Evolutionary conservation across 768 basidiomycete genomes (phyloP), one percentile per base, ranked within the genome.

Genomic region (Kwoniella heveanensis): DNA sequence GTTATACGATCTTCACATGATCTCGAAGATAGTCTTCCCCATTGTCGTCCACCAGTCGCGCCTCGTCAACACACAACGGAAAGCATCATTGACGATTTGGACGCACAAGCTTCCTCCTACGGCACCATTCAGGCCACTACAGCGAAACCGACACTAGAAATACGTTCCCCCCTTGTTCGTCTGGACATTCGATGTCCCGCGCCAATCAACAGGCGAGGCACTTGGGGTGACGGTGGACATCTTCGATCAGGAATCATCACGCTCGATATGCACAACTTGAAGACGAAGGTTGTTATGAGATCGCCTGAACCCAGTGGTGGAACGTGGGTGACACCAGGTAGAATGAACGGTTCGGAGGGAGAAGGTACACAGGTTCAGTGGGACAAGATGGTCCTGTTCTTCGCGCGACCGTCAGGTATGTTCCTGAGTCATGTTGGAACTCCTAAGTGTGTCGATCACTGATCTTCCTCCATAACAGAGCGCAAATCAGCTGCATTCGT

Each of bases 171-270:
- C 15, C 81, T 88, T 80, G 72, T 92, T 49, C 86, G 92, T 21
- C 49, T 88, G 22, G 85, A 92, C 74, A 73, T 88, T 53, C 85
- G 89, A 51, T 87, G 85, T 72, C 86, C 88, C 5, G 83, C 90
- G 29, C 87, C 87, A 4, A 74, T 81, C 21, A 75, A 75, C 1
- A 78, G 68, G 25, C 39, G 74, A 7, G 83, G 82, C 19, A 85
- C 89, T 25, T 91, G 91, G 48, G 91, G 92, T 4, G 85, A 85
- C 25, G 64, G 90, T 4, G 79, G 64, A 5, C 70, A 74, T 57
- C 52, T 73, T 13, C 39, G 77, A 47, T 76, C 76, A 4, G 77
- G 77, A 3, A 72, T 73, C 47, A 68, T 74, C 24, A 73, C 70
- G 19, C 64, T 77, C 9, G 76, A 75, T 44, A 50, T 74, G 17